Conservation (phyloP, 805 yeast species). For the Wickerhamomyces tratensis region DNA sequence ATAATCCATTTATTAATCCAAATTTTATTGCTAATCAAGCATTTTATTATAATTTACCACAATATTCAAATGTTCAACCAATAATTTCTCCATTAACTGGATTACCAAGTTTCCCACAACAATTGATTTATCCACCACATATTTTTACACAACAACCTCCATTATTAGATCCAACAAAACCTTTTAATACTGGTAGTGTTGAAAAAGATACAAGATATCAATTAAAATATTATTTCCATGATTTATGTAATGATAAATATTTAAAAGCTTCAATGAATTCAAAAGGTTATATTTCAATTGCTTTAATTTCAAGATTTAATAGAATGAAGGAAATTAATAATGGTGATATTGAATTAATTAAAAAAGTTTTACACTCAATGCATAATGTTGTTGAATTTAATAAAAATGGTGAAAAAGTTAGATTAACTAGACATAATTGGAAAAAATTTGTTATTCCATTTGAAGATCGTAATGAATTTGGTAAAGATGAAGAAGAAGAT, state of each 20-base stretch:
- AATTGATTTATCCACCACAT: too few relatives aligned
- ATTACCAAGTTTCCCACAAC: too few relatives aligned
- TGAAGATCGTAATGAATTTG: constrained; percentile 35
- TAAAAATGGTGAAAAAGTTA: constrained; percentile 33
- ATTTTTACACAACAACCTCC: too few relatives aligned
- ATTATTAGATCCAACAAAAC: too few relatives aligned
- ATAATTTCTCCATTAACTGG: too few relatives aligned
- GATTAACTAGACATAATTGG: constrained; percentile 43
- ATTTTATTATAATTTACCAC: too few relatives aligned
- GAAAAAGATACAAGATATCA: constrained; percentile 26
- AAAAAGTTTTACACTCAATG: constrained; percentile 6
- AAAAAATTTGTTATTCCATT: constrained; percentile 59
- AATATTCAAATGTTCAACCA: too few relatives aligned
- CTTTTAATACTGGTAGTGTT: too few relatives aligned
- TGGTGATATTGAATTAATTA: constrained; percentile 35
- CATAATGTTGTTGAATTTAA: constrained; percentile 19
- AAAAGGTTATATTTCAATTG: constrained; percentile 62
- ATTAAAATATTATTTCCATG: constrained; percentile 84
- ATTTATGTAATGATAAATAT: constrained; percentile 73
- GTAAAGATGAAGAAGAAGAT: constrained; percentile 29
- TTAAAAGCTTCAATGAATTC: constrained; percentile 75
- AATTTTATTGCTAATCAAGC: too few relatives aligned
- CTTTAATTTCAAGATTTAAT: constrained; percentile 57
- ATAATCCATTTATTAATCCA: too few relatives aligned
- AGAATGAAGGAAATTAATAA: constrained; percentile 58